Evolutionary conservation across 225 moss, liverwort and hornwort species (phyloP).

Genomic region (Sphagnum contortum): DNA sequence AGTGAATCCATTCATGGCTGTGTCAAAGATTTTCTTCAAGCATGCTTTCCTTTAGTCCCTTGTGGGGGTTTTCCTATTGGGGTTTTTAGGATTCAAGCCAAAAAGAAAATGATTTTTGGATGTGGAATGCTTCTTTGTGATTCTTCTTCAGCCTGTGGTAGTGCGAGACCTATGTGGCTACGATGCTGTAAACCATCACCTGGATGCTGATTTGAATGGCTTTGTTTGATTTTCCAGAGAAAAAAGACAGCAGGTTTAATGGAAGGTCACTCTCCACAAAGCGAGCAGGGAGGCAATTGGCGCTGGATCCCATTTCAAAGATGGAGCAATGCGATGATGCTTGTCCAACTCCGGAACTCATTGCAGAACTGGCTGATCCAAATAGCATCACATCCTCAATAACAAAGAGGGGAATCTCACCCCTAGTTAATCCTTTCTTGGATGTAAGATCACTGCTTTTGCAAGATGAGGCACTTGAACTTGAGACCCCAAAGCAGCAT

Average conservation of each 20-base stretch:
- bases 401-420: constrained; percentile 2
- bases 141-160: too few relatives aligned
- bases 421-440: background rate
- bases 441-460: background rate
- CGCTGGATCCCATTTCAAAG: background rate
- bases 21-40: background rate
- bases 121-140: too few relatives aligned
- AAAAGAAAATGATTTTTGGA: too few relatives aligned
- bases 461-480: constrained; percentile 1
- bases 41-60: too few relatives aligned
- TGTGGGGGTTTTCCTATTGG: too few relatives aligned
- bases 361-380: constrained; percentile 5
- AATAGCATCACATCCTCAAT: constrained; percentile 6
- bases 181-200: background rate
- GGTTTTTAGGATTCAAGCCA: too few relatives aligned
- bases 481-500: constrained; percentile 1
- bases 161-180: background rate
- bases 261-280: background rate
- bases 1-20: background rate
- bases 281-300: constrained; percentile 5
- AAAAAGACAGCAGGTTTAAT: background rate
- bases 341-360: background rate
- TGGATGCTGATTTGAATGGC: background rate
- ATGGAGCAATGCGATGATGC: background rate
- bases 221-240: background rate